Evolutionary conservation across 2,329 filamentous ascomycete genomes (phyloP).

Genomic region (Fragosphaeria purpurea): DNA sequence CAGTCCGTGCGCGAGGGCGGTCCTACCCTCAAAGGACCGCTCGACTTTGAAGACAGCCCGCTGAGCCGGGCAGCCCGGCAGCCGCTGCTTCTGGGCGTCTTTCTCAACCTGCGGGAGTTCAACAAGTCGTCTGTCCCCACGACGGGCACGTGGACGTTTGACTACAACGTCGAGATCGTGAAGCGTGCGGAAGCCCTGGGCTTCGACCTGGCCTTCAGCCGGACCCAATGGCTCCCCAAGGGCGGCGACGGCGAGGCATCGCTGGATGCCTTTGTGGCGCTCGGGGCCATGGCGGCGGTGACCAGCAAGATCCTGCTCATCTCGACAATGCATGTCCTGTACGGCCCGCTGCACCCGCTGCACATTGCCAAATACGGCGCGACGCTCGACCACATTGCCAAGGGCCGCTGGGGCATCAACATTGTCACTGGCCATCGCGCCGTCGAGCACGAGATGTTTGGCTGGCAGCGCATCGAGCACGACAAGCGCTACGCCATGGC

Average conservation of each 20-base stretch:
- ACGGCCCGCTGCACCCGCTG: constrained; percentile 16
- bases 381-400: constrained; percentile 16
- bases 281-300: constrained; percentile 18
- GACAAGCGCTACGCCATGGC: constrained; percentile 18
- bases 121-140: constrained; percentile 10
- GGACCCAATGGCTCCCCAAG: constrained; percentile 14
- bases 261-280: constrained; percentile 15
- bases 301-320: constrained; percentile 19
- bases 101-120: too few relatives aligned
- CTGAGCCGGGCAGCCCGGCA: too few relatives aligned
- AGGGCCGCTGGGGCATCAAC: constrained; percentile 18
- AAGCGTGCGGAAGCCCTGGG: constrained; percentile 13
- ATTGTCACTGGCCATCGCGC: constrained; percentile 17
- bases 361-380: constrained; percentile 18
- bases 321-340: constrained; percentile 16
- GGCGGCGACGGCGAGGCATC: constrained; percentile 15
- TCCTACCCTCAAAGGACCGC: too few relatives aligned
- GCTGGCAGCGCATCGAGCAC: constrained; percentile 17
- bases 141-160: constrained; percentile 17
- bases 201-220: constrained; percentile 18
- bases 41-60: too few relatives aligned
- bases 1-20: too few relatives aligned
- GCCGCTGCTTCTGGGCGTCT: too few relatives aligned
- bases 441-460: constrained; percentile 17
- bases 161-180: constrained; percentile 15